phyloP scores from a whole-genome alignment of 1,284 basidiomycete species.

The Puccinia sorghi region DNA sequence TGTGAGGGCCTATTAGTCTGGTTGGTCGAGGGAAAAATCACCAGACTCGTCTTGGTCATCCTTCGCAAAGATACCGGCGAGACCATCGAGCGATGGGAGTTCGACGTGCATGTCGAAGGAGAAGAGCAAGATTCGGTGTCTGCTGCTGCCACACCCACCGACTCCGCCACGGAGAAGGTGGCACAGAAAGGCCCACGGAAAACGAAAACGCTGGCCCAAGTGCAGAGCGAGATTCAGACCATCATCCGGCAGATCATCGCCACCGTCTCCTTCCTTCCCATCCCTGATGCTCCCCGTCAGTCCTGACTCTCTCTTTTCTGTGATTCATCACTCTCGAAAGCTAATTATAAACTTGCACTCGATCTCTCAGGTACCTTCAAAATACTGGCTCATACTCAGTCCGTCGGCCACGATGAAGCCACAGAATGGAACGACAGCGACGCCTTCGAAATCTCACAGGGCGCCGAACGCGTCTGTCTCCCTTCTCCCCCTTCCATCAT shows the following conservation, averaged over 20 bases:
- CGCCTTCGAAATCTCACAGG: conserved; percentile 9
- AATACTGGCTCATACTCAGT: conserved; percentile 32
- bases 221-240: conserved; percentile 93
- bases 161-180: no score
- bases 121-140: conserved; percentile 48
- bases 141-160: conserved; percentile 49
- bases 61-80: conserved; percentile 81
- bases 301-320: neutral
- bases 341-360: no score
- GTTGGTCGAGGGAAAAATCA: conserved; percentile 85
- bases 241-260: conserved; percentile 99
- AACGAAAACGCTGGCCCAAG: conserved; percentile 75
- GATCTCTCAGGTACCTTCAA: conserved; percentile 36
- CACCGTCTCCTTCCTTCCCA: conserved; percentile 90
- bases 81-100: conserved; percentile 96
- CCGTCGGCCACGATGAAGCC: conserved; percentile 3
- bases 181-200: conserved; percentile 19
- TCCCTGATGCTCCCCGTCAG: conserved; percentile 66
- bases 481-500: neutral
- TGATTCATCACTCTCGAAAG: no score
- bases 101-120: conserved; percentile 79
- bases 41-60: conserved; percentile 90
- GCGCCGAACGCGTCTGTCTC: conserved; percentile 15
- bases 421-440: conserved; percentile 37
- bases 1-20: conserved; percentile 58